These are phyloP conservation scores for Erythrophleum fordii DNA, from an alignment of 306 rosid species.

Conservation along the genomic window DNA sequence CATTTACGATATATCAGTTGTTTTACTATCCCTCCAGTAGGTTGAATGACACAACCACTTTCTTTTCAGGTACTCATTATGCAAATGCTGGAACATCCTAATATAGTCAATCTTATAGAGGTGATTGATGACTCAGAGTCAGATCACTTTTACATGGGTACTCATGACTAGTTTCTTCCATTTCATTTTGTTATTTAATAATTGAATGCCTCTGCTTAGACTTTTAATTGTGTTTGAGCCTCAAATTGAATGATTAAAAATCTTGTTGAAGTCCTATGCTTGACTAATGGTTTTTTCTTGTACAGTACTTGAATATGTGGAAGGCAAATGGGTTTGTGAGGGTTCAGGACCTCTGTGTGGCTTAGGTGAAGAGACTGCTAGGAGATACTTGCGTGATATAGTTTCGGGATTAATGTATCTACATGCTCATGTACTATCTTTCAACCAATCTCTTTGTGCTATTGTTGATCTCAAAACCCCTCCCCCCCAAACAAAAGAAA, in stretches of 20 bases:
- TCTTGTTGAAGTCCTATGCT: conserved; percentile 9
- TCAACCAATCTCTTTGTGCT: conserved; percentile 25
- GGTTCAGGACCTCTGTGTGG: conserved; percentile 72
- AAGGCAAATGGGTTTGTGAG: conserved; percentile 94
- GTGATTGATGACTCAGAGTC: conserved; percentile 92
- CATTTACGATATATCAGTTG: conserved; percentile 23
- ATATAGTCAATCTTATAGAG: conserved; percentile 90
- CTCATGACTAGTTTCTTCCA: conserved; percentile 30
- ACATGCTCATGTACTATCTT: conserved; percentile 82
- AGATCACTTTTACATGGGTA: conserved; percentile 95
- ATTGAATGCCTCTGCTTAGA: conserved; percentile 4
- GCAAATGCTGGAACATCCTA: conserved; percentile 95
- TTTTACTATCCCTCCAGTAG: conserved; percentile 23
- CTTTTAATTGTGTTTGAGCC: conserved; percentile 21
- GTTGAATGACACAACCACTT: conserved; percentile 21
- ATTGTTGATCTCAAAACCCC: background rate
- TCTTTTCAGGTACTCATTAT: conserved; percentile 80
- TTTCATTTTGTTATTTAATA: conserved; percentile 30
- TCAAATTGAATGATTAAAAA: background rate
- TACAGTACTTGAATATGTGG: conserved; percentile 94
- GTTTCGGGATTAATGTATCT: conserved; percentile 90
- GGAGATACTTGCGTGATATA: conserved; percentile 85
- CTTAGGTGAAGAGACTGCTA: conserved; percentile 76
- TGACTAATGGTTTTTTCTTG: conserved; percentile 37
- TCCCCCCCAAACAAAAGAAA: background rate